These are phyloP conservation scores for Blastobotrys americana DNA, from an alignment of 805 yeast genomes.

Conservation along the genomic window DNA sequence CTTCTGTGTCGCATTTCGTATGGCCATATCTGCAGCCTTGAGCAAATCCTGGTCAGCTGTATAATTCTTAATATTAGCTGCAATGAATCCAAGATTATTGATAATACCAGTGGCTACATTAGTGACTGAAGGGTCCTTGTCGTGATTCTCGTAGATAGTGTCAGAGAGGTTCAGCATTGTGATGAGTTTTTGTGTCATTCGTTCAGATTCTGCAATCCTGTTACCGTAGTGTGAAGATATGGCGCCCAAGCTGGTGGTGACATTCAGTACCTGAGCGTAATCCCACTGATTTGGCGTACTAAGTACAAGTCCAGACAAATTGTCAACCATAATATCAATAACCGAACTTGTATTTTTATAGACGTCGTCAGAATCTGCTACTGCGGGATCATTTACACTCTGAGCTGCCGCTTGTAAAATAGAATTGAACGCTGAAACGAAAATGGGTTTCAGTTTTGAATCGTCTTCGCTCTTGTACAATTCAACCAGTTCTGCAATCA, in stretches of 20 bases:
- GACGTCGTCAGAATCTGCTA: no score
- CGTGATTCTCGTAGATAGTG: neutral
- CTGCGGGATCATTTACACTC: no score
- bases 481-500: conserved; percentile 2
- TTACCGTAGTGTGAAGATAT: neutral
- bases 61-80: conserved; percentile 4
- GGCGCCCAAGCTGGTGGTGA: neutral
- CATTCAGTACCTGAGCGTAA: neutral
- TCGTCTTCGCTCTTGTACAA: conserved; percentile 9
- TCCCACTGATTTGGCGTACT: neutral
- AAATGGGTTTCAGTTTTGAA: conserved; percentile 3
- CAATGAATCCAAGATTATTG: conserved; percentile 10
- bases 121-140: neutral
- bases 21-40: neutral
- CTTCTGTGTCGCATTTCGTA: conserved; percentile 1
- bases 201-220: neutral
- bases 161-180: no score
- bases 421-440: neutral
- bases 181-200: no score
- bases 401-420: neutral
- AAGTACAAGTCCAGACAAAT: neutral
- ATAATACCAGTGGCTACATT: conserved; percentile 2
- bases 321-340: neutral
- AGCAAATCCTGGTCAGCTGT: neutral
- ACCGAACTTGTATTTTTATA: neutral